These are phyloP conservation scores for Suhomyces kunorum DNA, from an alignment of 1,139 yeast genomes.

Conservation along the genomic window DNA sequence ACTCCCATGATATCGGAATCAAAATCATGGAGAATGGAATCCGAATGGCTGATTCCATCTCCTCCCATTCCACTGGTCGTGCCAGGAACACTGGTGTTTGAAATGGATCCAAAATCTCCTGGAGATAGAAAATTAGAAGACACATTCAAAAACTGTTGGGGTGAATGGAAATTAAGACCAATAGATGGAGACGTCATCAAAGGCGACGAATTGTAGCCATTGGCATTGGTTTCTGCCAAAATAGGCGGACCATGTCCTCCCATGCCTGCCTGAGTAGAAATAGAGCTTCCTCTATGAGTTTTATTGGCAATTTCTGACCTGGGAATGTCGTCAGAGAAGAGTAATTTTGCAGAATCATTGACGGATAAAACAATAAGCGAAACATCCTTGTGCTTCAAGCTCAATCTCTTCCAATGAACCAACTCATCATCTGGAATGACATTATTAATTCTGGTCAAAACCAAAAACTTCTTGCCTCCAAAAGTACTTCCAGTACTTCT, in stretches of 20 bases:
- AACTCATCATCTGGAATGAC: constrained; percentile 78
- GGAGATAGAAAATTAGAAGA: constrained; percentile 41
- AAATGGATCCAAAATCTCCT: constrained; percentile 20
- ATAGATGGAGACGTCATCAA: constrained; percentile 41
- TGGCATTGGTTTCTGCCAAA: constrained; percentile 1
- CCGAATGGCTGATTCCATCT: constrained; percentile 24
- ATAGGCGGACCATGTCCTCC: neutral
- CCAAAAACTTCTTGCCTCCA: constrained; percentile 59
- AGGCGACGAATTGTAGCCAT: constrained; percentile 15
- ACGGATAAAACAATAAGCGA: constrained; percentile 76
- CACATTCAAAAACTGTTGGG: constrained; percentile 41
- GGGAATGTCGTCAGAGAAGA: constrained; percentile 35
- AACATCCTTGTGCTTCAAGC: constrained; percentile 58
- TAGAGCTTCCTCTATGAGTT: neutral
- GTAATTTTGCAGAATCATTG: constrained; percentile 58
- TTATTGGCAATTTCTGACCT: constrained; percentile 8
- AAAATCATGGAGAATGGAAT: constrained; percentile 48
- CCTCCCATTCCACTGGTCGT: constrained; percentile 18
- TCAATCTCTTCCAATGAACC: constrained; percentile 72
- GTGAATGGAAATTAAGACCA: constrained; percentile 37
- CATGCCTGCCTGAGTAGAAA: neutral
- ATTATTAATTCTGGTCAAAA: constrained; percentile 68
- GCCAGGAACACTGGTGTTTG: constrained; percentile 21
- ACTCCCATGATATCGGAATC: constrained; percentile 64
- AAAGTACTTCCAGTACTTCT: constrained; percentile 27